phyloP scores from a whole-genome alignment of 345 rosid genomes.

The Jatropha curcas region DNA sequence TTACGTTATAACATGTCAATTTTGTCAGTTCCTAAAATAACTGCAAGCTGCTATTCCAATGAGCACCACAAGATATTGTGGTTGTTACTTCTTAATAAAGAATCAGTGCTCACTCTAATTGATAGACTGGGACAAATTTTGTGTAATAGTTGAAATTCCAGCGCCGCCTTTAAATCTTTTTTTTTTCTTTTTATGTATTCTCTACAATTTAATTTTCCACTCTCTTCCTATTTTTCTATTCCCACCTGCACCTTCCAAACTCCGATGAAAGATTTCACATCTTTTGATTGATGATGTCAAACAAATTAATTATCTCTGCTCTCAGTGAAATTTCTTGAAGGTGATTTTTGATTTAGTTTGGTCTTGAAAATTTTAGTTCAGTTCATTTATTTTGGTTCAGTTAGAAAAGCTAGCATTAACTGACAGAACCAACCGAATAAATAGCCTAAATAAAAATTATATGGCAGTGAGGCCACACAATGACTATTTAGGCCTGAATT shows the following conservation, averaged over 20 bases:
- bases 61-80: not conserved
- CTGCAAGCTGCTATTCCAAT: not conserved
- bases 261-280: not conserved
- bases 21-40: not conserved
- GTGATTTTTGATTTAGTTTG: not conserved
- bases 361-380: too few species aligned
- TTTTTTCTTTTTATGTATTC: not conserved
- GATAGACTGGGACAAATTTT: not conserved
- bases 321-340: not conserved
- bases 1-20: not conserved
- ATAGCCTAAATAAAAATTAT: not conserved
- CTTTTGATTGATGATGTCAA: not conserved
- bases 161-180: too few species aligned
- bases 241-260: not conserved
- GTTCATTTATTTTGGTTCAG: not conserved
- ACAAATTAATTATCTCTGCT: not conserved
- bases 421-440: not conserved
- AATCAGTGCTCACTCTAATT: not conserved
- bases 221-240: not conserved
- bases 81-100: not conserved
- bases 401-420: too few species aligned
- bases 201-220: not conserved
- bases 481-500: too few species aligned
- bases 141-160: not conserved
- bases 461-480: not conserved